Conservation (phyloP, 768 basidiomycete species). For the Postia placenta region DNA sequence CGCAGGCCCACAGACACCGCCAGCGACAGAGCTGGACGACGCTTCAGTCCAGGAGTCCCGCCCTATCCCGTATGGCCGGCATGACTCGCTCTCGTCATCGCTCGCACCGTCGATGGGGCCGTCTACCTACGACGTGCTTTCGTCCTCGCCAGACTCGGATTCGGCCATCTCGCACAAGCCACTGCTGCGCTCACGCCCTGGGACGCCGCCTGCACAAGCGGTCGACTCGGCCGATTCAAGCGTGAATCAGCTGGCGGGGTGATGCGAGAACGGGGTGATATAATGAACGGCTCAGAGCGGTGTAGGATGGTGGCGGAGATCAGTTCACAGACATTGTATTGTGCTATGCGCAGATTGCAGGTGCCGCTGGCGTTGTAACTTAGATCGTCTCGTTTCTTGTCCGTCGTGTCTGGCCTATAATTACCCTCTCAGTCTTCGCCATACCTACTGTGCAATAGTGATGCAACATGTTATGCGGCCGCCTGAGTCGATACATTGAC, state of each 20-base stretch:
- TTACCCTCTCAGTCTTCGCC: too few relatives aligned
- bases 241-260: too few relatives aligned
- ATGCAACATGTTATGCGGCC: background rate
- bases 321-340: background rate
- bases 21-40: background rate
- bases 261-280: too few relatives aligned
- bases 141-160: slow-evolving; percentile 43
- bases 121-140: slow-evolving; percentile 34
- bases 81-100: slow-evolving; percentile 22
- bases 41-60: background rate
- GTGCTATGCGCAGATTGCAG: background rate
- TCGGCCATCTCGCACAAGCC: slow-evolving; percentile 34
- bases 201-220: background rate
- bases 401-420: background rate
- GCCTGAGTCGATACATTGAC: too few relatives aligned
- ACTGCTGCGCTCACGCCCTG: slow-evolving; percentile 24
- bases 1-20: background rate
- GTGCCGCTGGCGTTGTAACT: background rate
- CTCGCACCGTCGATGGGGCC: slow-evolving; percentile 18
- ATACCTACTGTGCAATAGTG: background rate
- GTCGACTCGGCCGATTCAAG: background rate
- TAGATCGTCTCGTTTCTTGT: background rate
- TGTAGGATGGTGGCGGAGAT: background rate
- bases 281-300: too few relatives aligned
- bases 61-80: slow-evolving; percentile 4